These are phyloP conservation scores for Boletus subluridellus DNA, from an alignment of 1,284 basidiomycete species.

Conservation along the genomic window DNA sequence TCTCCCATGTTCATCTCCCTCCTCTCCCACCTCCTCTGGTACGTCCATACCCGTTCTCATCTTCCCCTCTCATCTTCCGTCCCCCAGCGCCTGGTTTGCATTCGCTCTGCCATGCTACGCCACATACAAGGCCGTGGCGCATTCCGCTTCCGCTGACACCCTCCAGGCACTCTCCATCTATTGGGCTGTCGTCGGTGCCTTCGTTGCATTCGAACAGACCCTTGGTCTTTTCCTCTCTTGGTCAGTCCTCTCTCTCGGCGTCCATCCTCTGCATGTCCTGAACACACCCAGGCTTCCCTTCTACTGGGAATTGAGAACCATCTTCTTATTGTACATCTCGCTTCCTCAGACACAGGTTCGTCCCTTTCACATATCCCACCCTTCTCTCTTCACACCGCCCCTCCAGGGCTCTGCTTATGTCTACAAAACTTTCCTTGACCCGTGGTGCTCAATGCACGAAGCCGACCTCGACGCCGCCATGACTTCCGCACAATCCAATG, in stretches of 20 bases:
- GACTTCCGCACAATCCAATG: conserved; percentile 49
- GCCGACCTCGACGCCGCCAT: conserved; percentile 64
- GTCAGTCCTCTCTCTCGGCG: conserved; percentile 39
- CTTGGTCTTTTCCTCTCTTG: conserved; percentile 69
- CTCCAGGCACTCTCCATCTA: conserved; percentile 47
- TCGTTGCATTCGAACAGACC: conserved; percentile 67
- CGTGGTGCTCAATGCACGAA: conserved; percentile 66
- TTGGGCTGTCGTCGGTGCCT: conserved; percentile 45
- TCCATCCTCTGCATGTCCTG: not conserved
- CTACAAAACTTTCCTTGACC: conserved; percentile 62
- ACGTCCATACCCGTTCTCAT: not conserved
- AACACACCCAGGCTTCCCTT: conserved; percentile 63
- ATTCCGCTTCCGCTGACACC: conserved; percentile 55
- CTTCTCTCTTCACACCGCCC: not conserved
- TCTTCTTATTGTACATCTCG: conserved; percentile 69
- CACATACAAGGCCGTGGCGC: conserved; percentile 65
- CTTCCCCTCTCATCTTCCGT: not conserved
- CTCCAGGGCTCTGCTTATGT: conserved; percentile 69
- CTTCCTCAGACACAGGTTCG: conserved; percentile 71
- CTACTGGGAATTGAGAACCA: conserved; percentile 71
- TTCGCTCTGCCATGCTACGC: conserved; percentile 60
- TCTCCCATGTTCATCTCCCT: conserved; percentile 45
- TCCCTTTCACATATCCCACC: not conserved
- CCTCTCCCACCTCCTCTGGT: conserved; percentile 42
- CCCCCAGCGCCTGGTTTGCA: conserved; percentile 61